Evolutionary conservation across 441 rosid genomes (phyloP), one percentile per base, ranked within the genome.

Genomic region (Erodium moschatum): DNA sequence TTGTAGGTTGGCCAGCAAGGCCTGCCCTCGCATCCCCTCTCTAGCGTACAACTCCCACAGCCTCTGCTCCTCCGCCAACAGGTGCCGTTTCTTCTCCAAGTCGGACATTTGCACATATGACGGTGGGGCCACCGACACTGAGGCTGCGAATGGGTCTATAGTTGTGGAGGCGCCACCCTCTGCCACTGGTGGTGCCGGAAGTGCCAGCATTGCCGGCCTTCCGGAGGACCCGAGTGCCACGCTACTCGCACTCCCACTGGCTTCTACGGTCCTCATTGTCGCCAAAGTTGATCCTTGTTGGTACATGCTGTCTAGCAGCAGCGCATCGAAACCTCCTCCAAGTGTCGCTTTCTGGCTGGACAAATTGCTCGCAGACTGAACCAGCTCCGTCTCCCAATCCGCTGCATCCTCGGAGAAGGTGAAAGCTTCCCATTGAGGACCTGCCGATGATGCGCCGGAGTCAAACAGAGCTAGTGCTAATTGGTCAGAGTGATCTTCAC

Each of bases 361-460:
- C 66, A 93, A 71, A 52, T 73, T 78, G 69, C 90, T 83, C 6
- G 84, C 85, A 13, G 97, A 77, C 73, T 87, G 87, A 56, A 93
- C 87, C 72, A 91, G 81, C 8, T 91, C 80, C 12, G 85, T 76
- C 72, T 89, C 97, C 96, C 98, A 93, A 69, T 88, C 89, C 1
- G 77, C 70, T 0, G 81, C 64, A 35, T 82, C 85, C 0, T 89
- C 89, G 2, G 72, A 68, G 27, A 8, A 18, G 27, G 63, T 6
- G 74, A 93, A 91, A 38, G 95, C 88, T 67, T 86, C 85, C 96
- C 97, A 89, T 5, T 73, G 67, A 10, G 85, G 78, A 5, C 70
- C 58, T 0, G 68, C 44, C 1, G 71, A 64, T 20, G 81, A 2
- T 64, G 77, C 70, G 5, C 73, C 75, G 0, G 84, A 82, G 19